A percentile compares a stretch with the other conserved stretches of the same genome.
Conservation (phyloP, 305 asterid species). For the Fraxinus greggii region DNA sequence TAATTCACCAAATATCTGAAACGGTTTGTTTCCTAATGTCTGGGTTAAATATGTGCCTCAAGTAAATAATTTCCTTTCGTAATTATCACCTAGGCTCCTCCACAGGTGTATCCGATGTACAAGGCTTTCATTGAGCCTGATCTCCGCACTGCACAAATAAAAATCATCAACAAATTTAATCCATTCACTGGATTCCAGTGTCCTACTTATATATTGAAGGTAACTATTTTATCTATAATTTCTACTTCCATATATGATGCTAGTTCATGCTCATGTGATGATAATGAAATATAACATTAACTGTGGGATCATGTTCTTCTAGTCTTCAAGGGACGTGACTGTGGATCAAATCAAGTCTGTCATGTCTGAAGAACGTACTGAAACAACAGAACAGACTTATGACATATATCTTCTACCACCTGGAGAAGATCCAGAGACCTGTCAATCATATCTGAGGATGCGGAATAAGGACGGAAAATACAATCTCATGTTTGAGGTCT, state of each 20-base stretch:
- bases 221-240: slow-evolving; percentile 24
- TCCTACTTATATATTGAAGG: slow-evolving; percentile 97
- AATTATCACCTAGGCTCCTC: slow-evolving; percentile 33
- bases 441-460: slow-evolving; percentile 98
- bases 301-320: slow-evolving; percentile 31
- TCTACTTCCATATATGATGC: slow-evolving; percentile 8
- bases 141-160: slow-evolving; percentile 90
- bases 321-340: slow-evolving; percentile 63
- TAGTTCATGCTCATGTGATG: slow-evolving; percentile 15
- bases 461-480: slow-evolving; percentile 96
- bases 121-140: slow-evolving; percentile 99
- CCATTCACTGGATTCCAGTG: slow-evolving; percentile 93
- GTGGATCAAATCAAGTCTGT: slow-evolving; percentile 69
- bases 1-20: slow-evolving; percentile 97
- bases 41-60: slow-evolving; percentile 14
- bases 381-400: slow-evolving; percentile 74
- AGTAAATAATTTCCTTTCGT: slow-evolving; percentile 5
- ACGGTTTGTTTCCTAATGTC: slow-evolving; percentile 58
- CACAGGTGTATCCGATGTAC: slow-evolving; percentile 98
- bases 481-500: slow-evolving; percentile 99
- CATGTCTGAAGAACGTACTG: slow-evolving; percentile 65
- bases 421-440: slow-evolving; percentile 98
- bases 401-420: slow-evolving; percentile 98
- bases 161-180: slow-evolving; percentile 88
- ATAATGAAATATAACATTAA: slow-evolving; percentile 12